A percentile compares a stretch with the other conserved stretches of the same genome.
Conservation (phyloP, 306 rosid genomes). For the Dalbergia cultrata region DNA sequence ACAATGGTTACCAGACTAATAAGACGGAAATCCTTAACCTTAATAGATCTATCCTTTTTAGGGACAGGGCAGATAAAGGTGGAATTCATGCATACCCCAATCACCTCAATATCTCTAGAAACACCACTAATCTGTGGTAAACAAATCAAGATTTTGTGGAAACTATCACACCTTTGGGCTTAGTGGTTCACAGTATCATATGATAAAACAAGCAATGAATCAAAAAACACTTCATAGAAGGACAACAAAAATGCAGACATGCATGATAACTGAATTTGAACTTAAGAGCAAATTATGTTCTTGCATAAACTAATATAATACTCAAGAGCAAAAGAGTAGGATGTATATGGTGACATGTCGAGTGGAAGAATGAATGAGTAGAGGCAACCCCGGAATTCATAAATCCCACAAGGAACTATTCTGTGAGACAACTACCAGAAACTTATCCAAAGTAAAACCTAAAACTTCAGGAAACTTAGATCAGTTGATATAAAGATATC, state of each 20-base stretch:
- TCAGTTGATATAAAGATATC: slow-evolving; percentile 14
- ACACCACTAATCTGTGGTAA: neutral
- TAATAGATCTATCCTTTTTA: too few relatives aligned
- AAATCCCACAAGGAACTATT: neutral
- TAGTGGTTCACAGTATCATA: neutral
- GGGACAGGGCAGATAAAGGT: too few relatives aligned
- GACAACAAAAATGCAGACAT: neutral
- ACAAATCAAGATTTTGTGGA: neutral
- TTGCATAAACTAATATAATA: neutral
- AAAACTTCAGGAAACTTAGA: slow-evolving; percentile 19
- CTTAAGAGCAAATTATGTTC: neutral
- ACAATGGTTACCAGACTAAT: too few relatives aligned
- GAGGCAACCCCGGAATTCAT: neutral
- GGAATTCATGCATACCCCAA: too few relatives aligned
- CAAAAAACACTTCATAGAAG: neutral
- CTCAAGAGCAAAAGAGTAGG: neutral
- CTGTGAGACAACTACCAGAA: slow-evolving; percentile 6
- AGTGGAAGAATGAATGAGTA: neutral
- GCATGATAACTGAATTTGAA: slow-evolving; percentile 10
- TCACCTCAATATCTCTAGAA: too few relatives aligned
- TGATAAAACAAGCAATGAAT: neutral
- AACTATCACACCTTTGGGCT: slow-evolving; percentile 8
- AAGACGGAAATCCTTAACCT: too few relatives aligned
- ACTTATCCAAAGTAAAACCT: slow-evolving; percentile 17
- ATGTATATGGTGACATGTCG: neutral